These are phyloP conservation scores for Ustilago tritici DNA, from an alignment of 1,284 basidiomycete species.

Conservation along the genomic window DNA sequence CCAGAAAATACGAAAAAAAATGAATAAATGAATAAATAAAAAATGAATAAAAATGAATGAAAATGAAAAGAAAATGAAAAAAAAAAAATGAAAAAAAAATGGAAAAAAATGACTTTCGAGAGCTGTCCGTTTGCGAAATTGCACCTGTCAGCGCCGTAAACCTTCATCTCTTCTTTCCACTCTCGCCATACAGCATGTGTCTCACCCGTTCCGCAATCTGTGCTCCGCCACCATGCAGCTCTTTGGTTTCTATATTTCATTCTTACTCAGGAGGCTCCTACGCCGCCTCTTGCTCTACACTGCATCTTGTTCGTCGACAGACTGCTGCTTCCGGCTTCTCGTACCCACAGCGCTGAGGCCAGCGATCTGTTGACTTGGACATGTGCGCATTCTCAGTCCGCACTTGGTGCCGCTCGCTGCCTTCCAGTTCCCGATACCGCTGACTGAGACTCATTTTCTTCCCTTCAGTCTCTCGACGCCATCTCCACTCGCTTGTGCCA, in stretches of 20 bases:
- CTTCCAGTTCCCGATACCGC: constrained; percentile 9
- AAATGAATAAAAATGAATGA: no score
- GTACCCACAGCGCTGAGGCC: no score
- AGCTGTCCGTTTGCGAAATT: constrained; percentile 11
- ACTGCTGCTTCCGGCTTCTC: constrained; percentile 1
- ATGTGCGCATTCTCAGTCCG: no score
- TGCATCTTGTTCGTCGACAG: neutral
- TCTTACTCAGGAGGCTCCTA: neutral
- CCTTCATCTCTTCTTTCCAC: neutral
- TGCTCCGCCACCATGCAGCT: constrained; percentile 17
- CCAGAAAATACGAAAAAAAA: neutral
- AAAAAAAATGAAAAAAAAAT: no score
- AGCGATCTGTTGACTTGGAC: no score
- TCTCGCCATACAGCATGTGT: constrained; percentile 22
- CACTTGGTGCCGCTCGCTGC: no score
- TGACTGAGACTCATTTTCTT: constrained; percentile 16
- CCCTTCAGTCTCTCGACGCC: neutral
- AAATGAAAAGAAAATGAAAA: no score
- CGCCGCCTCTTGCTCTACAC: neutral
- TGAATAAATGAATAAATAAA: no score
- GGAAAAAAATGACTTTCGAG: neutral
- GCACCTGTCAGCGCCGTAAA: constrained; percentile 22
- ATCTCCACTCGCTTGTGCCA: constrained; percentile 5
- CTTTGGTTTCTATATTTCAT: neutral
- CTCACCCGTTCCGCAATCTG: constrained; percentile 21